These are phyloP conservation scores for Syzygium jambos DNA, from an alignment of 345 rosid genomes.

Conservation along the genomic window DNA sequence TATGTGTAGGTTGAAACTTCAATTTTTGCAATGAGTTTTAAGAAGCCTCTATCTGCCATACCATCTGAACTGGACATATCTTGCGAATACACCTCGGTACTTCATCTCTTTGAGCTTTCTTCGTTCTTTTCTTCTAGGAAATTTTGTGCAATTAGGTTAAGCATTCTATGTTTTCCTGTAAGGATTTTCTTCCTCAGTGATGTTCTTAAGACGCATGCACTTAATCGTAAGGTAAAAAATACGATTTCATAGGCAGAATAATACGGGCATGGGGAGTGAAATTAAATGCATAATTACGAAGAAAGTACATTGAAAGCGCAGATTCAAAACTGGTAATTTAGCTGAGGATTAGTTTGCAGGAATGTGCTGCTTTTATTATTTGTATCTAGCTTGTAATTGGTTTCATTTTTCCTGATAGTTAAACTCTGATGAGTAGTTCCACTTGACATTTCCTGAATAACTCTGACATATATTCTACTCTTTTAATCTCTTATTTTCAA, in stretches of 20 bases:
- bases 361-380: neutral
- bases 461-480: neutral
- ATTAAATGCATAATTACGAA: neutral
- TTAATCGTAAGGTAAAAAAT: neutral
- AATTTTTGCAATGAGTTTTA: slow-evolving; percentile 82
- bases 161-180: neutral
- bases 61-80: slow-evolving; percentile 64
- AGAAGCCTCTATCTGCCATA: slow-evolving; percentile 36
- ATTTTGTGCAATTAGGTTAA: neutral
- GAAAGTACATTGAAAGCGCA: neutral
- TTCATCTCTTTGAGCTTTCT: neutral
- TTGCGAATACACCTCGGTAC: slow-evolving; percentile 54
- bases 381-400: neutral
- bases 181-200: neutral
- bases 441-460: neutral
- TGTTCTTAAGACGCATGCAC: neutral
- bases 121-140: neutral
- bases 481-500: neutral
- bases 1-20: slow-evolving; percentile 79
- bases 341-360: neutral
- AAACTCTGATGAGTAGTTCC: neutral
- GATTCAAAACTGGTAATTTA: neutral
- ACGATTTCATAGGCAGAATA: neutral
- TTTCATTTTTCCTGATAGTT: neutral
- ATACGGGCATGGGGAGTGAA: neutral